Percentiles rank a stretch among this genome's conserved stretches.
Conservation (phyloP, 768 basidiomycete genomes). For the Russula emetica region DNA sequence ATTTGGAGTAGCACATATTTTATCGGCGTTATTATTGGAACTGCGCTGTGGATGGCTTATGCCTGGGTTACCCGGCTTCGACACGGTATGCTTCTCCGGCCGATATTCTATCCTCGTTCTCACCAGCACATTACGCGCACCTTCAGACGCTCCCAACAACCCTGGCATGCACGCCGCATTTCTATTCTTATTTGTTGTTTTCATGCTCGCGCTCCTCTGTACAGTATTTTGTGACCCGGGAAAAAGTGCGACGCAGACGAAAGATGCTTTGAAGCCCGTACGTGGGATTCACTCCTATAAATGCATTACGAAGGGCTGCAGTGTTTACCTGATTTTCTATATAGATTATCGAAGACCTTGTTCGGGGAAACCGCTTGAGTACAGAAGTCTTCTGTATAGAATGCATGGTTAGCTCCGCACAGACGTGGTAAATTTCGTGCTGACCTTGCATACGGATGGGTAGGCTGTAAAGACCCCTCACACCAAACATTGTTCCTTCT, state of each 20-base stretch:
- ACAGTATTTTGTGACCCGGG: constrained; percentile 8
- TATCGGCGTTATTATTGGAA: background rate
- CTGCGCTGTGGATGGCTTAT: constrained; percentile 5
- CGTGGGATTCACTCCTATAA: too few species aligned
- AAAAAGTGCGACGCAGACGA: background rate
- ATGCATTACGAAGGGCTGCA: too few species aligned
- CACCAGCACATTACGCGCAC: background rate
- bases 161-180: background rate
- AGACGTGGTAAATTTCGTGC: too few species aligned
- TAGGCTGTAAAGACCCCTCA: background rate
- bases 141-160: background rate
- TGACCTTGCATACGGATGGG: background rate
- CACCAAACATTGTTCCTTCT: constrained; percentile 6
- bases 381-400: background rate
- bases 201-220: background rate
- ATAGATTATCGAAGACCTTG: constrained; percentile 5
- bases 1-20: background rate
- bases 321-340: background rate
- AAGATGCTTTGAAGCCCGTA: constrained; percentile 2
- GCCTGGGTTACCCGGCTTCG: constrained; percentile 14
- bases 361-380: background rate
- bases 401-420: constrained; percentile 14
- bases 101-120: background rate
- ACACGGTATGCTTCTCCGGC: background rate
- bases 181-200: background rate